Conservation (phyloP, 306 rosid species). For the Erythrophleum fordii region DNA sequence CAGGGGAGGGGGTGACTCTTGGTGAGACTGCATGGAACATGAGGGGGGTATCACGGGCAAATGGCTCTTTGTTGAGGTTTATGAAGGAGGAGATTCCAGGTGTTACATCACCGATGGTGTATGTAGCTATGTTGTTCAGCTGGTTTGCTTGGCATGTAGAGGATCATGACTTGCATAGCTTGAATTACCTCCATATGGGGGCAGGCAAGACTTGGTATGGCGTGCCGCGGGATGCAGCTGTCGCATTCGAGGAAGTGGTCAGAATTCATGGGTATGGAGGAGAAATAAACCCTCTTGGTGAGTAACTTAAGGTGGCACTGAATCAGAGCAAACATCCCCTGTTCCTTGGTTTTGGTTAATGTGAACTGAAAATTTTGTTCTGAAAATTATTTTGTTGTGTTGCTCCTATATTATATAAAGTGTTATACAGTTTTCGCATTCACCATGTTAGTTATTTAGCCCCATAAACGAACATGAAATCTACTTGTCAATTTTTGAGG, state of each 20-base stretch:
- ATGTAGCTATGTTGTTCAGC: constrained; percentile 95
- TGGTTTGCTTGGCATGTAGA: constrained; percentile 99
- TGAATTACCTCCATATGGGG: constrained; percentile 92
- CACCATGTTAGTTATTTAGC: not conserved
- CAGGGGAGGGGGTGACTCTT: constrained; percentile 66
- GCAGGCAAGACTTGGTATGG: constrained; percentile 99
- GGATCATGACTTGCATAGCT: constrained; percentile 97
- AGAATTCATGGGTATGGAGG: constrained; percentile 94
- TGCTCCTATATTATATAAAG: not conserved
- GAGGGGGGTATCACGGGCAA: constrained; percentile 85
- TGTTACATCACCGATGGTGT: constrained; percentile 95
- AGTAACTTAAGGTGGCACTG: constrained; percentile 41
- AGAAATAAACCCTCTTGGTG: constrained; percentile 97
- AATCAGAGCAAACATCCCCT: constrained; percentile 30
- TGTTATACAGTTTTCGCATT: not conserved
- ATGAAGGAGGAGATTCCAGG: constrained; percentile 99
- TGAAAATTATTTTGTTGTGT: not conserved
- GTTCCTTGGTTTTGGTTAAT: constrained; percentile 22
- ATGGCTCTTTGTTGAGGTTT: constrained; percentile 86
- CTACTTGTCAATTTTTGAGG: not conserved
- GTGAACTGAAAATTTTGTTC: not conserved
- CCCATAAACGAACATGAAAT: not conserved
- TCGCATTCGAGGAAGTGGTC: constrained; percentile 94
- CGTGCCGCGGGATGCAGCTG: constrained; percentile 90
- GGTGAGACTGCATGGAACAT: constrained; percentile 97